Evolutionary conservation across 2,329 filamentous ascomycete genomes (phyloP).

Genomic region (Helotiales sp.): DNA sequence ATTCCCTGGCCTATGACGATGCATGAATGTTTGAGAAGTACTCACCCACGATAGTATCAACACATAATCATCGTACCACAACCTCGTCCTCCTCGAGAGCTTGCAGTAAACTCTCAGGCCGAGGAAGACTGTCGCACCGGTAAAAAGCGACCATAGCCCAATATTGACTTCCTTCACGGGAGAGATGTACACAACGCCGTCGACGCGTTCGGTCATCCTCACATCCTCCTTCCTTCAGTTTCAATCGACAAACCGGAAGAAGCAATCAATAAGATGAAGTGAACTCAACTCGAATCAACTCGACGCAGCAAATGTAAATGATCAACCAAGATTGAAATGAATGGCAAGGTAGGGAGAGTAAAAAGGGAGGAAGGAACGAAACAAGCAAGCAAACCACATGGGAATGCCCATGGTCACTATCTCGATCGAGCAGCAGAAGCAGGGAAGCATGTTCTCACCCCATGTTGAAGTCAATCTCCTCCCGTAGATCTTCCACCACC

Average conservation of each 20-base stretch:
- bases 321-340: background rate
- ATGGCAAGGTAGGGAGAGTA: background rate
- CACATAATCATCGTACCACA: conserved; percentile 37
- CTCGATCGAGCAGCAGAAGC: background rate
- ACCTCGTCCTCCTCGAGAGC: conserved; percentile 19
- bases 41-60: conserved; percentile 29
- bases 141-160: conserved; percentile 32
- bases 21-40: conserved; percentile 8
- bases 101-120: conserved; percentile 29
- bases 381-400: background rate
- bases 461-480: background rate
- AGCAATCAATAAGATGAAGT: background rate
- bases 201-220: conserved; percentile 25
- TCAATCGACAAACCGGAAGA: background rate
- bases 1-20: background rate
- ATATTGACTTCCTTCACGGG: conserved; percentile 29
- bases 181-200: conserved; percentile 23
- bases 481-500: conserved; percentile 7
- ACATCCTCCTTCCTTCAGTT: conserved; percentile 8
- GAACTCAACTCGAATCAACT: background rate
- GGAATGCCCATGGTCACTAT: background rate
- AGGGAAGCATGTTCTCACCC: background rate
- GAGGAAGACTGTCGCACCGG: conserved; percentile 29
- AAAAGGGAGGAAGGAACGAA: background rate
- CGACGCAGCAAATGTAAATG: background rate